Evolutionary conservation across 2,329 filamentous ascomycete species (phyloP), one percentile per base, ranked within the genome.

Genomic region (Diplodia corticola): DNA sequence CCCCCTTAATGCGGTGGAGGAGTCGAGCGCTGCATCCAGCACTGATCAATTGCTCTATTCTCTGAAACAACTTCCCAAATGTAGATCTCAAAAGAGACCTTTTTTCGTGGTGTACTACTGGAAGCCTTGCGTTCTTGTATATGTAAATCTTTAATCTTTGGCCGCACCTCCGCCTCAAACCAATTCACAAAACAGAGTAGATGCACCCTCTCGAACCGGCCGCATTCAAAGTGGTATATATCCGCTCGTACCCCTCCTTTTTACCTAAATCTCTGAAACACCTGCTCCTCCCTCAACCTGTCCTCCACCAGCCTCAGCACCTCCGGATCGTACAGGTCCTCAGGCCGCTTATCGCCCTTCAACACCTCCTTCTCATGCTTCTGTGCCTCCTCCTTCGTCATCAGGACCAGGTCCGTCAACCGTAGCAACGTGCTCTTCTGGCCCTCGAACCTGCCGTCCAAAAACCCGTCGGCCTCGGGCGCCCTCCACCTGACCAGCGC

Each of bases 321-420:
- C 33, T 86, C 85, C 17, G 78, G 74, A 72, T 89, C 88, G 74
- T 97, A 99, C 28, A 97, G 69, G 1, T 94, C 89, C 69, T 91
- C 89, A 0, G 87, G 81, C 9, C 75, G 78, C 79, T 89, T 91
- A 1, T 84, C 85, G 0, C 86, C 91, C 71, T 86, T 89, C 51
- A 98, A 81, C 1, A 98, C 84, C 73, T 92, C 83, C 76, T 88
- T 91, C 75, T 96, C 91, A 77, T 99, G 95, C 67, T 86, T 84
- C 17, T 84, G 80, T 3, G 91, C 91, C 78, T 97, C 93, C 68
- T 97, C 93, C 76, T 93, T 96, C 0, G 93, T 97, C 91, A 97
- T 92, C 72, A 91, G 91, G 0, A 97, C 93, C 68, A 97, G 75
- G 53, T 96, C 89, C 30, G 85, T 83, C 71, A 94, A 78, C 35